Percentiles rank a stretch among this genome's conserved stretches.
Conservation (phyloP, 108 stramenopile species). For the Discostella stelligeroides region DNA sequence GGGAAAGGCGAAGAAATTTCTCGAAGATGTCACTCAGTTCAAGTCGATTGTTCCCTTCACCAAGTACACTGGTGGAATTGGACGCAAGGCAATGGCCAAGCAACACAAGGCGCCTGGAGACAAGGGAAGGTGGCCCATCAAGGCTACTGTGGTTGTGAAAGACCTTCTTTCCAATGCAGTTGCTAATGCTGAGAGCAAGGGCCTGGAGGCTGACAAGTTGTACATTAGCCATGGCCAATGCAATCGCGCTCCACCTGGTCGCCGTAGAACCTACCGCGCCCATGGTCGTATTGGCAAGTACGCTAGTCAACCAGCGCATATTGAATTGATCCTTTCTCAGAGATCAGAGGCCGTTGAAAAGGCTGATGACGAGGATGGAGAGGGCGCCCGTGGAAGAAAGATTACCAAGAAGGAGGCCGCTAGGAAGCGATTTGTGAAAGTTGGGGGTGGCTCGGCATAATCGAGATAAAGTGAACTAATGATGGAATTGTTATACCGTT, state of each 20-base stretch:
- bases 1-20: slow-evolving; percentile 83
- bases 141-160: slow-evolving; percentile 95
- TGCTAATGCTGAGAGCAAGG: slow-evolving; percentile 98
- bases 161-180: slow-evolving; percentile 95
- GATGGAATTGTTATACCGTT: slow-evolving; percentile 5
- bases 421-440: slow-evolving; percentile 78
- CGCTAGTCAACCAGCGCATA: slow-evolving; percentile 97
- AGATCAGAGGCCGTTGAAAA: slow-evolving; percentile 81
- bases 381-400: slow-evolving; percentile 64
- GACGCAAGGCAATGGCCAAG: slow-evolving; percentile 95
- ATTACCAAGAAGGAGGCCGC: slow-evolving; percentile 87
- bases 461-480: slow-evolving; percentile 1
- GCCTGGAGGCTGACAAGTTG: slow-evolving; percentile 86
- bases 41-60: slow-evolving; percentile 97
- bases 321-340: slow-evolving; percentile 96
- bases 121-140: slow-evolving; percentile 97
- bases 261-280: slow-evolving; percentile 98
- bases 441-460: slow-evolving; percentile 58
- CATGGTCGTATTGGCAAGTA: slow-evolving; percentile 99
- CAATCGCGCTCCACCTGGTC: slow-evolving; percentile 96
- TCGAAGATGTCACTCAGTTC: slow-evolving; percentile 93
- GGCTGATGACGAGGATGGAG: slow-evolving; percentile 59
- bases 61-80: slow-evolving; percentile 96
- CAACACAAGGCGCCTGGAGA: slow-evolving; percentile 90
- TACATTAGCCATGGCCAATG: slow-evolving; percentile 92